Base-by-base conservation (phyloP, 148 eudicot species). In the Silene latifolia region DNA sequence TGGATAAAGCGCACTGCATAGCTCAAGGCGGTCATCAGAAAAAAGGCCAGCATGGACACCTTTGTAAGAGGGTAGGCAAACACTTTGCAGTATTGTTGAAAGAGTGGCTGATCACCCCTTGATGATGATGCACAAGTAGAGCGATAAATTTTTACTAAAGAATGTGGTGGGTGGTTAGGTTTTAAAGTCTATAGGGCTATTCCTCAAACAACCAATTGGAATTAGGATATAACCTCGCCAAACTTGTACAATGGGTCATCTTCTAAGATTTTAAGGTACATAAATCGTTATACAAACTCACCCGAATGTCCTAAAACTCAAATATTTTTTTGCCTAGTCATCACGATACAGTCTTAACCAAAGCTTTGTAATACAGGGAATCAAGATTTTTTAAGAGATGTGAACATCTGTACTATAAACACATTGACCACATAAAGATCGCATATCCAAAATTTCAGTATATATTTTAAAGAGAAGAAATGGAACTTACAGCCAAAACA, bases 401-500 rank as follows among this genome's bases (percentile, higher is more conserved):
- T 2, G 56, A 51, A 51, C 14, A 51, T 15, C 14, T 51, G 56
- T 48, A 51, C 56, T 18, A 21, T 8, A 21, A 15, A 5, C 47
- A n/a, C 65, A 64, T 35, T 17, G 70, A 39, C 23, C 17, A 5
- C 54, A 15, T n/a, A 24, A 44, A 15, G 18, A 24, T 8, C 27
- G n/a, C 72, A 47, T 57, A 32, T 20, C 47, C 15, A 65, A 58
- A 61, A 74, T 24, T 4, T 62, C 8, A 3, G 51, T n/a, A 69
- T 23, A 53, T 25, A 62, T 23, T 46, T 14, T 24, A n/a, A 14
- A 78, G 69, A 35, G 54, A 60, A 77, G 42, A 67, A 67, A 66
- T 66, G 27, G 35, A 75, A 86, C 99, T 90, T 88, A 96, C 99
- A 68, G 99, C 99, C 81, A 96, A 82, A 76, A 92, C 99, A 70